Base-by-base conservation (phyloP, 1,139 yeast genomes). In the Eremothecium coryli region DNA sequence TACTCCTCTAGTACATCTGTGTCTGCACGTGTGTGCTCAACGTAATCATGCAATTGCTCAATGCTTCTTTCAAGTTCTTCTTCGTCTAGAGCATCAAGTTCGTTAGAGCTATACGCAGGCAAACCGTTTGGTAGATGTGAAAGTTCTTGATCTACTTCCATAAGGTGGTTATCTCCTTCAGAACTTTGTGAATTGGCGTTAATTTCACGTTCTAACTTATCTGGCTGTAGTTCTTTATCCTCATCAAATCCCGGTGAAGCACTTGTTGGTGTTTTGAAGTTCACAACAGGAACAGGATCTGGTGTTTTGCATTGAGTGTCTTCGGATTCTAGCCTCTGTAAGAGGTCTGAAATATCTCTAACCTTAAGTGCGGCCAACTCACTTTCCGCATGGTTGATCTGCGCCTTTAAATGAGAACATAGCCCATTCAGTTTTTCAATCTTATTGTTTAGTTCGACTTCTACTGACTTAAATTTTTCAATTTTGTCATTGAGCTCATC, bases 1-100 rank as follows among this genome's bases (percentile, higher is more conserved):
- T 86, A 90, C 46, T 86, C 95, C 41, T 73, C 74, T 36, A 90
- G 64, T 2, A 84, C 72, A 40, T 80, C 88, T 41, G 80, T 67
- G 54, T 90, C 93, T 6, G 80, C 76, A 41, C 70, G 70, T 7
- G 77, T 73, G 23, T 68, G 68, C 11, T 69, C 69, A 52, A 82
- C 65, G 37, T 69, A 71, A 7, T 64, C 67, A 43, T 82, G 81
- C 24, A 82, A 56, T 14, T 61, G 64, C 5, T 63, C 70, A 27
- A 85, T 71, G 32, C 76, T 75, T 0, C 57, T 54, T 38, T 71
- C 69, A 10, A 84, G 60, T 2, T 52, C 58, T 4, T 68, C 73
- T 31, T 70, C 52, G 52, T 82, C 70, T 21, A 79, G 45, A 0
- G 56, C 58, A 1, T 62, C 59, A 2, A 85, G 52, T 42, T 80